These are phyloP conservation scores for Erigeron canadensis DNA, from an alignment of 129 eudicot species.

Conservation along the genomic window DNA sequence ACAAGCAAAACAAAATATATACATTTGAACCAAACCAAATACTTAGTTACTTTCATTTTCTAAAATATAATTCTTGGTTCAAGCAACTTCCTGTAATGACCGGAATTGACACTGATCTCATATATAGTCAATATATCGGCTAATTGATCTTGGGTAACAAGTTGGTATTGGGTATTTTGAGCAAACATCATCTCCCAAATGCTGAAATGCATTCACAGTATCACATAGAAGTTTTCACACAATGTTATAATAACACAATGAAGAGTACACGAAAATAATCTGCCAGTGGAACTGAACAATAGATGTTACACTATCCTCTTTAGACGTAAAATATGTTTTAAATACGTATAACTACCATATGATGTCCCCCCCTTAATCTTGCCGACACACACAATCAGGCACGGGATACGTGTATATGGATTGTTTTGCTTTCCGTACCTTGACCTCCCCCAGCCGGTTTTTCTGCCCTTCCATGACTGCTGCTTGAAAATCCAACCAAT, in stretches of 20 bases:
- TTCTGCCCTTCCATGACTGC: constrained; percentile 74
- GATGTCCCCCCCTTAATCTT: constrained; percentile 28
- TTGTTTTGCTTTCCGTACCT: constrained; percentile 61
- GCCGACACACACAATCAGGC: constrained; percentile 96
- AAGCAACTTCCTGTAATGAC: too few relatives aligned
- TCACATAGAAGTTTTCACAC: background rate
- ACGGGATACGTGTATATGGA: constrained; percentile 90
- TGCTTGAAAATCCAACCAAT: constrained; percentile 71
- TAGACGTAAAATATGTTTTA: constrained; percentile 11
- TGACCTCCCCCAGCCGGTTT: constrained; percentile 72
- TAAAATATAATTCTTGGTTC: too few relatives aligned
- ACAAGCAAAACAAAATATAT: too few relatives aligned
- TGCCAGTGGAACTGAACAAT: background rate
- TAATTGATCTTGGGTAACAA: background rate
- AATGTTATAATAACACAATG: background rate
- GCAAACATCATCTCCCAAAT: background rate
- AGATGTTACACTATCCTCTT: background rate
- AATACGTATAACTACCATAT: constrained; percentile 19
- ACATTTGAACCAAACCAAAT: too few relatives aligned
- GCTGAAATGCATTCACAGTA: background rate
- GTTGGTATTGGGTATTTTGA: background rate
- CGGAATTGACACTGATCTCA: too few relatives aligned
- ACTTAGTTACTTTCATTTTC: too few relatives aligned
- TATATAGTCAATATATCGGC: too few relatives aligned
- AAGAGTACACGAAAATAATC: too few relatives aligned